Base-by-base conservation (phyloP, 2,329 filamentous ascomycete genomes). In the Bipolaris oryzae region DNA sequence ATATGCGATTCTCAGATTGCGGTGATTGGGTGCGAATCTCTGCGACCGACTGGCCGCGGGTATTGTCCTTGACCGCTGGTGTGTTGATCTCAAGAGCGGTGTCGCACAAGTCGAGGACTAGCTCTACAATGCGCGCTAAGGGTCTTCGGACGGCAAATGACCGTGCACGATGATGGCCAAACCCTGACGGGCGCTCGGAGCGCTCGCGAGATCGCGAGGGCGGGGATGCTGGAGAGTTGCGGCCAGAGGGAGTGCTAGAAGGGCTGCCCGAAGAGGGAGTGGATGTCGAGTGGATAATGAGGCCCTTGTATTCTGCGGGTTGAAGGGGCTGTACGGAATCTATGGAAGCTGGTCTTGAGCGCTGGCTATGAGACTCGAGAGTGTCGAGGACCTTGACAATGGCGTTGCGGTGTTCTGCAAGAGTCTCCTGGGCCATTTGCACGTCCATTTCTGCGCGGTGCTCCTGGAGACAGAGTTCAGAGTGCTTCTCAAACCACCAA, bases 401-500 rank as follows among this genome's bases (percentile, higher is more conserved):
- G 37, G 90, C 85, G 76, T 96, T 93, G 5, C 95, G 89, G 77
- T 99, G 95, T 71, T 99, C 95, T 6, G 89, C 90, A 46, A 99
- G 81, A 60, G 87, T 92, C 72, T 99, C 95, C 71, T 99, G 95
- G 5, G 93, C 87, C 82, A 98, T 89, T 74, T 99, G 94, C 3
- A 99, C 92, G 68, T 98, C 94, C 91, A 97, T 96, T 74, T 99
- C 95, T 0, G 95, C 94, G 49, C 90, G 89, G 73, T 99, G 95
- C 74, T 99, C 95, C 74, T 98, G 93, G 53, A 97, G 82, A 72
- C 95, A 99, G 18, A 98, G 81, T 69, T 99, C 96, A 1, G 94
- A 96, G 74, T 99, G 95, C 76, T 98, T 99, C 78, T 99, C 95
- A 68, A 99, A 99, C 96, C 95, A 99, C 95, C 95, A 99, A 0